Conservation (phyloP, 805 yeast genomes). For the Candida insectalens region DNA sequence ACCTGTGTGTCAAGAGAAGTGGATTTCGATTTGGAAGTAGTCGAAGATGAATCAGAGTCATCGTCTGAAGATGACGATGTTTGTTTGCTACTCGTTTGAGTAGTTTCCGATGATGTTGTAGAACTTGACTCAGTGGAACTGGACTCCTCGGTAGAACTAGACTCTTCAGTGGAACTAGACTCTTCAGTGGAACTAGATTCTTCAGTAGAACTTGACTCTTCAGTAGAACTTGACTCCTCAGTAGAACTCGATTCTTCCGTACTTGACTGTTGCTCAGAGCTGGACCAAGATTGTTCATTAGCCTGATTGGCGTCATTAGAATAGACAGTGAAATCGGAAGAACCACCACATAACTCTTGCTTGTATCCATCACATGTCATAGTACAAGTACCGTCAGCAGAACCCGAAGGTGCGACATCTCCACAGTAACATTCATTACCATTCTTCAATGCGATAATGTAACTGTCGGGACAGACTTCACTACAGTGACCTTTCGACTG, state of each 20-base stretch:
- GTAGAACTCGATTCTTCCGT: conserved; percentile 1
- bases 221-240: background rate
- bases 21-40: conserved; percentile 5
- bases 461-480: conserved; percentile 31
- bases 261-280: too few relatives aligned
- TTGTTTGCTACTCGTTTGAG: background rate
- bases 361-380: conserved; percentile 53
- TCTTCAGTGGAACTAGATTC: background rate
- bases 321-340: conserved; percentile 36
- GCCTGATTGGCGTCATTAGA: conserved; percentile 16
- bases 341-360: conserved; percentile 51
- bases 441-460: conserved; percentile 34
- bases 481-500: conserved; percentile 60
- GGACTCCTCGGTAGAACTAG: background rate
- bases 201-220: background rate
- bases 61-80: conserved; percentile 9
- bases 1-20: background rate
- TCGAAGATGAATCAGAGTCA: conserved; percentile 8
- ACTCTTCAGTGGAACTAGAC: background rate
- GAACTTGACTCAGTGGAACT: conserved; percentile 5
- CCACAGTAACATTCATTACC: conserved; percentile 67
- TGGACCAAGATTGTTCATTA: conserved; percentile 10
- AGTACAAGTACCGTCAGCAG: conserved; percentile 30
- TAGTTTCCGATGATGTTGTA: conserved; percentile 4
- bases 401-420: conserved; percentile 25